Evolutionary conservation across 1,284 basidiomycete species (phyloP).

Genomic region (Naganishia sp.): DNA sequence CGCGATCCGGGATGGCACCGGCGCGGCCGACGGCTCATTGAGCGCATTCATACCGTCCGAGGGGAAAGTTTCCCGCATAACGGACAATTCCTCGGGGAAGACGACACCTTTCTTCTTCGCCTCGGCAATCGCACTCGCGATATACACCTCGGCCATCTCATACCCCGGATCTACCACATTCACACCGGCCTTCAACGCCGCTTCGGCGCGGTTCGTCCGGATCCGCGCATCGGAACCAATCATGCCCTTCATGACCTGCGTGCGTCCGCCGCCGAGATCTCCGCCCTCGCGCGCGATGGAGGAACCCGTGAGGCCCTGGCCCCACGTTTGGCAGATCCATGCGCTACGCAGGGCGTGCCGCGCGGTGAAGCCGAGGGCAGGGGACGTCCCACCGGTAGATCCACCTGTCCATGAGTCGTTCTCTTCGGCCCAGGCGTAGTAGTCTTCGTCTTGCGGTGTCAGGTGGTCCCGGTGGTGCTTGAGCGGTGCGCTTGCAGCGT

Average conservation of each 20-base stretch:
- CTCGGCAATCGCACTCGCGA: constrained; percentile 43
- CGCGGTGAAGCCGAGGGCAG: constrained; percentile 65
- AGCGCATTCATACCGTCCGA: background rate
- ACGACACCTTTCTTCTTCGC: constrained; percentile 43
- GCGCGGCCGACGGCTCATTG: background rate
- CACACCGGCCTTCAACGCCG: constrained; percentile 12
- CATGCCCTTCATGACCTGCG: constrained; percentile 44
- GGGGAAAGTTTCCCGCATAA: constrained; percentile 34
- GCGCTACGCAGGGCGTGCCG: constrained; percentile 70
- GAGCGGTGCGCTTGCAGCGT: background rate
- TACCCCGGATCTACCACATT: constrained; percentile 46
- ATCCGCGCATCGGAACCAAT: constrained; percentile 35
- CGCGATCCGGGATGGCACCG: constrained; percentile 55
- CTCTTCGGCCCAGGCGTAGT: constrained; percentile 74
- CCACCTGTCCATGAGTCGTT: constrained; percentile 74
- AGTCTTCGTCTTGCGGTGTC: constrained; percentile 56
- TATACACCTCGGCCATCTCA: constrained; percentile 50
- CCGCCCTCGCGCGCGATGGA: constrained; percentile 18
- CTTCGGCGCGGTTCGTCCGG: constrained; percentile 5
- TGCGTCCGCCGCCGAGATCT: background rate
- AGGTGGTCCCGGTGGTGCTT: constrained; percentile 39
- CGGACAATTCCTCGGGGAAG: constrained; percentile 44
- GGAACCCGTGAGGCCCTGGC: constrained; percentile 57
- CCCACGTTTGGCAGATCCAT: constrained; percentile 76
- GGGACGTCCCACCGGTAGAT: constrained; percentile 68